Evolutionary conservation across 805 yeast species (phyloP).

Genomic region (Saturnispora sanitii): DNA sequence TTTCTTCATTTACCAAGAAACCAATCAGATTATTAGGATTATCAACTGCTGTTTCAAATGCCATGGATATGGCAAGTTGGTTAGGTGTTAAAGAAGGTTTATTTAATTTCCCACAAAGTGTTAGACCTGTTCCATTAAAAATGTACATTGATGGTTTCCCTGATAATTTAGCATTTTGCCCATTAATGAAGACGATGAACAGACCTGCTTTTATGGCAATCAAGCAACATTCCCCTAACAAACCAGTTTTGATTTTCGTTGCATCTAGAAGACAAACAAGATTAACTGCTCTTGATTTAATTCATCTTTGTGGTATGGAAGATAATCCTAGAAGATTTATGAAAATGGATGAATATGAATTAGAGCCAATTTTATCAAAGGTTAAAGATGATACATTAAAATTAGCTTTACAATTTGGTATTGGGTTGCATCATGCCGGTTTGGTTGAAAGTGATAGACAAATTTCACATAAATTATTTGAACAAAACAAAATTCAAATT

Average conservation of each 20-base stretch:
- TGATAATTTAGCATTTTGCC: constrained; percentile 70
- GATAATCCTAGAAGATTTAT: constrained; percentile 65
- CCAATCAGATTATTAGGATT: constrained; percentile 63
- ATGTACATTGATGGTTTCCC: constrained; percentile 86
- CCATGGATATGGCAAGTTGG: constrained; percentile 82
- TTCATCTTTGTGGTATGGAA: constrained; percentile 71
- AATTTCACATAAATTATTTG: constrained; percentile 61
- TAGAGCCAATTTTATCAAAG: constrained; percentile 36
- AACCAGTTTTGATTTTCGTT: constrained; percentile 79
- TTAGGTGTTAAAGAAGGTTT: constrained; percentile 63
- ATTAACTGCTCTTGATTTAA: constrained; percentile 67
- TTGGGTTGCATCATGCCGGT: constrained; percentile 79
- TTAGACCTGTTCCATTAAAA: constrained; percentile 76
- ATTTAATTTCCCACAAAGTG: constrained; percentile 73
- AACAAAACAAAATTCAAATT: constrained; percentile 58
- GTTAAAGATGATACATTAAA: constrained; percentile 80
- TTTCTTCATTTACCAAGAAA: constrained; percentile 47
- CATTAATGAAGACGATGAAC: constrained; percentile 80
- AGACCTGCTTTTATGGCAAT: constrained; percentile 89
- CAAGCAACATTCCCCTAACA: constrained; percentile 77
- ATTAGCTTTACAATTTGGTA: constrained; percentile 67
- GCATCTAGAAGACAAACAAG: constrained; percentile 79
- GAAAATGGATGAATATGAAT: constrained; percentile 54
- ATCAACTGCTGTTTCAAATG: constrained; percentile 82
- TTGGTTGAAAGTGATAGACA: constrained; percentile 63